Conservation (phyloP, 2,329 filamentous ascomycete genomes). For the Zymoseptoria pseudotritici region DNA sequence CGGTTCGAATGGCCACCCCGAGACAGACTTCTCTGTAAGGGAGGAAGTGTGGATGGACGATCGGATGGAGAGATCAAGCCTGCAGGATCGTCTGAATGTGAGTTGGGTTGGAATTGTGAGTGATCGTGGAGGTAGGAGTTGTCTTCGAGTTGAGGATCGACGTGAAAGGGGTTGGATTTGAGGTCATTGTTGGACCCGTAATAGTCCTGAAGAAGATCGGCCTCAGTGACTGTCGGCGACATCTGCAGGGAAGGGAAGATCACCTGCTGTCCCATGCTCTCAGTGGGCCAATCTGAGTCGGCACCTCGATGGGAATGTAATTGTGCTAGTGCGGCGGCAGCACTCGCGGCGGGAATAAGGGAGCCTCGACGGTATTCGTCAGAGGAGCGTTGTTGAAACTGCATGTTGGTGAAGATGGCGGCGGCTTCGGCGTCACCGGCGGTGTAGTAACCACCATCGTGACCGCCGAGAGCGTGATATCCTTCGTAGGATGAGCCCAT, state of each 20-base stretch:
- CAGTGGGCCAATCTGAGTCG: constrained; percentile 67
- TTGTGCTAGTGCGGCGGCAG: constrained; percentile 80
- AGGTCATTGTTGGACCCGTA: constrained; percentile 36
- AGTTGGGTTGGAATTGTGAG: constrained; percentile 42
- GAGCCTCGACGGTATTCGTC: constrained; percentile 62
- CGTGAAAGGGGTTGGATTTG: constrained; percentile 25
- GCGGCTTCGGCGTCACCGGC: constrained; percentile 53
- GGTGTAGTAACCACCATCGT: constrained; percentile 36
- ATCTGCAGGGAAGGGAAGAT: constrained; percentile 27
- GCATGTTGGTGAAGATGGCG: constrained; percentile 49
- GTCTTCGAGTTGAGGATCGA: constrained; percentile 52
- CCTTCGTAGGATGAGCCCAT: constrained; percentile 31
- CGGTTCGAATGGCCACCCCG: constrained; percentile 52
- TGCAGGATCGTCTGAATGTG: constrained; percentile 41
- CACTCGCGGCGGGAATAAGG: constrained; percentile 62
- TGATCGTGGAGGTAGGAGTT: constrained; percentile 36
- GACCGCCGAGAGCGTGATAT: constrained; percentile 31
- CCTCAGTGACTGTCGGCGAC: constrained; percentile 31
- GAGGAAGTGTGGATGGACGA: constrained; percentile 80
- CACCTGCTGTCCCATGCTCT: constrained; percentile 27
- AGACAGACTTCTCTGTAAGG: constrained; percentile 63
- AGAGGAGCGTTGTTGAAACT: constrained; percentile 52
- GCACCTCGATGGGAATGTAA: constrained; percentile 66
- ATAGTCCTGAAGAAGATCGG: constrained; percentile 32
- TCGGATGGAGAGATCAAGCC: constrained; percentile 79